Conservation (phyloP, 1,284 basidiomycete species). For the Takashimella koratensis region DNA sequence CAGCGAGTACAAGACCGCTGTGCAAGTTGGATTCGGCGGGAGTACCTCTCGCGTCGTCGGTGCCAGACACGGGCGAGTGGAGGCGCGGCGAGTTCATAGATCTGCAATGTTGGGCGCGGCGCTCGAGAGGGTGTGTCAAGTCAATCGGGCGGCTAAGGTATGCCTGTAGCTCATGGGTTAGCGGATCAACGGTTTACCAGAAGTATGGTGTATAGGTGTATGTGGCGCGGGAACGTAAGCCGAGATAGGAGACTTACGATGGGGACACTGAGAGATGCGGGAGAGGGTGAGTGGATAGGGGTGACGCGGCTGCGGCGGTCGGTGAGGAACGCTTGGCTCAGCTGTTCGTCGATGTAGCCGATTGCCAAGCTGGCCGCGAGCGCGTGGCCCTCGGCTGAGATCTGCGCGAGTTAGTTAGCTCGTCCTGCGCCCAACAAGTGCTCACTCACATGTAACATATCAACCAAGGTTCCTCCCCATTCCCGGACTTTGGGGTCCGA, state of each 20-base stretch:
- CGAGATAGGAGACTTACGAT: too few relatives aligned
- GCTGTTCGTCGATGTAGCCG: constrained; percentile 34
- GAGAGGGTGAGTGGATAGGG: background rate
- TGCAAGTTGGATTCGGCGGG: background rate
- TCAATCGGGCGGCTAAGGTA: background rate
- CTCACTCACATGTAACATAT: constrained; percentile 46
- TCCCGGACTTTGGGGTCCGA: constrained; percentile 41
- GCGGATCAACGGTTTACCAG: too few relatives aligned
- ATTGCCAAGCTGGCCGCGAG: constrained; percentile 40
- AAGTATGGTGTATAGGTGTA: too few relatives aligned
- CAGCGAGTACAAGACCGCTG: constrained; percentile 12
- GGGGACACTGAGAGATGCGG: too few relatives aligned
- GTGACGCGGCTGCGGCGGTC: background rate
- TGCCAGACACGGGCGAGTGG: constrained; percentile 20
- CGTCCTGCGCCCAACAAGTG: background rate
- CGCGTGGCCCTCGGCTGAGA: constrained; percentile 40
- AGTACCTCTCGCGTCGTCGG: background rate
- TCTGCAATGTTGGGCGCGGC: constrained; percentile 29
- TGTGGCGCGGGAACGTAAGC: too few relatives aligned
- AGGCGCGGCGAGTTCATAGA: constrained; percentile 33
- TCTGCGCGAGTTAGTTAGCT: constrained; percentile 18
- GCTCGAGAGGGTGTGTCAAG: constrained; percentile 1
- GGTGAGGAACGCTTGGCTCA: background rate
- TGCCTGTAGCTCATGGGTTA: background rate
- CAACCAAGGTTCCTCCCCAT: constrained; percentile 39